phyloP scores from a whole-genome alignment of 805 yeast species.

The Kluyveromyces wickerhamii region DNA sequence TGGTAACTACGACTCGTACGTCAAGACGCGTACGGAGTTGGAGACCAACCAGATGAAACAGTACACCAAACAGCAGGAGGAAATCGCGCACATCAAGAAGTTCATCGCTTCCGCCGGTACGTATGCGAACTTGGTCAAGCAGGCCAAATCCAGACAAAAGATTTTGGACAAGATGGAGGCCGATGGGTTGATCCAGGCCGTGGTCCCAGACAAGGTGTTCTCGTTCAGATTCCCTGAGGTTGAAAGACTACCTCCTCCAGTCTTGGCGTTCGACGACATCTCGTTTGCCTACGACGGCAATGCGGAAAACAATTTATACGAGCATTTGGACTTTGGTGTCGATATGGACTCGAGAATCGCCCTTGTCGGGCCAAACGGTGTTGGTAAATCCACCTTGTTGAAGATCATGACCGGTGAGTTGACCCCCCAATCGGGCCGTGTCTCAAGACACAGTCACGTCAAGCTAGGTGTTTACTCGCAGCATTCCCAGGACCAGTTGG shows the following conservation, averaged over 20 bases:
- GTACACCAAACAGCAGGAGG: conserved; percentile 96
- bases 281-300: conserved; percentile 85
- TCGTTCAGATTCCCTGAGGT: conserved; percentile 91
- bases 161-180: conserved; percentile 99
- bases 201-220: conserved; percentile 87
- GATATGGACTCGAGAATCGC: conserved; percentile 99
- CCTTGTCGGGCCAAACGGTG: conserved; percentile 97
- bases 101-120: conserved; percentile 99
- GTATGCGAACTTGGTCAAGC: conserved; percentile 95
- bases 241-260: conserved; percentile 98
- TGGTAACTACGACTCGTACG: conserved; percentile 97
- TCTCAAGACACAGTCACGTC: conserved; percentile 93
- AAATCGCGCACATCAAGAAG: conserved; percentile 95
- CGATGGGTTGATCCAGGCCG: conserved; percentile 92
- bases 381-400: conserved; percentile 93
- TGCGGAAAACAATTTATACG: conserved; percentile 80
- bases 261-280: conserved; percentile 90
- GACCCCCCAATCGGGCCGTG: conserved; percentile 87
- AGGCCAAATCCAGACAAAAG: conserved; percentile 99
- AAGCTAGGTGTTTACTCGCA: conserved; percentile 98
- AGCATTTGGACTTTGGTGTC: conserved; percentile 89
- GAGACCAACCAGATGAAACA: conserved; percentile 98
- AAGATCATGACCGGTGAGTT: conserved; percentile 95
- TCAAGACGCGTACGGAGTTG: conserved; percentile 86
- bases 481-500: conserved; percentile 97